Evolutionary conservation across 1,284 basidiomycete genomes (phyloP).

Genomic region (Testicularia cyperi): DNA sequence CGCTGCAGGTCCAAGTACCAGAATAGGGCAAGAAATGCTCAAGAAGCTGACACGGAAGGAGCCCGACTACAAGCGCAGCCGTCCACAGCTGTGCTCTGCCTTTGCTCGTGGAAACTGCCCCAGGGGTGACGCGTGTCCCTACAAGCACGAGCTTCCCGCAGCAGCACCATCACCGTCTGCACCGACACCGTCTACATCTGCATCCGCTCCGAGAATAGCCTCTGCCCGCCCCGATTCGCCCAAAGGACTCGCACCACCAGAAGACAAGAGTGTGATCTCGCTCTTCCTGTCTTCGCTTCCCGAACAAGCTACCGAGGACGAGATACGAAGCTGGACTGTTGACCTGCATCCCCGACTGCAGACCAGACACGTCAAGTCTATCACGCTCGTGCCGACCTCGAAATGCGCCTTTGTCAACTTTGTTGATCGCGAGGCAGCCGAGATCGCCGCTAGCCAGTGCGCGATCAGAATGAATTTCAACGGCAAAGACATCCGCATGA

Average conservation of each 20-base stretch:
- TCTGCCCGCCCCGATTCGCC: too few species aligned
- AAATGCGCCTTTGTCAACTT: conserved; percentile 96
- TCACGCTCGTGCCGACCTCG: conserved; percentile 30
- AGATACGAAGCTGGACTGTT: conserved; percentile 74
- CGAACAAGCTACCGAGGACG: conserved; percentile 71
- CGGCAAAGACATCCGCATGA: conserved; percentile 73
- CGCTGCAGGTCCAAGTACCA: conserved; percentile 47
- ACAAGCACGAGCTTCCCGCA: conserved; percentile 81
- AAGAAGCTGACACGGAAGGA: conserved; percentile 89
- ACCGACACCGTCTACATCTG: conserved; percentile 70
- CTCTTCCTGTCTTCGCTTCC: conserved; percentile 87
- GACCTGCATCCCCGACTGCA: conserved; percentile 56
- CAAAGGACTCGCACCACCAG: conserved; percentile 83
- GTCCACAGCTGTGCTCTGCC: conserved; percentile 87
- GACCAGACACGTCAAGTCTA: conserved; percentile 67
- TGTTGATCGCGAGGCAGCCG: conserved; percentile 75
- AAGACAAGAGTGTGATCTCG: conserved; percentile 85
- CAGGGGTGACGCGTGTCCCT: conserved; percentile 88
- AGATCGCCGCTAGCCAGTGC: conserved; percentile 81
- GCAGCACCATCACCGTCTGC: conserved; percentile 3
- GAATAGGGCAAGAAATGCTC: conserved; percentile 83
- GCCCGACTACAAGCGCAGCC: conserved; percentile 93
- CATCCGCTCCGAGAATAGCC: conserved; percentile 81
- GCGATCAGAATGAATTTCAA: conserved; percentile 82
- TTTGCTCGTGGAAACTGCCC: conserved; percentile 93